A percentile compares a stretch with the other conserved stretches of the same genome.
phyloP scores from a whole-genome alignment of 768 basidiomycete genomes.

The Lactifluus rugatus region DNA sequence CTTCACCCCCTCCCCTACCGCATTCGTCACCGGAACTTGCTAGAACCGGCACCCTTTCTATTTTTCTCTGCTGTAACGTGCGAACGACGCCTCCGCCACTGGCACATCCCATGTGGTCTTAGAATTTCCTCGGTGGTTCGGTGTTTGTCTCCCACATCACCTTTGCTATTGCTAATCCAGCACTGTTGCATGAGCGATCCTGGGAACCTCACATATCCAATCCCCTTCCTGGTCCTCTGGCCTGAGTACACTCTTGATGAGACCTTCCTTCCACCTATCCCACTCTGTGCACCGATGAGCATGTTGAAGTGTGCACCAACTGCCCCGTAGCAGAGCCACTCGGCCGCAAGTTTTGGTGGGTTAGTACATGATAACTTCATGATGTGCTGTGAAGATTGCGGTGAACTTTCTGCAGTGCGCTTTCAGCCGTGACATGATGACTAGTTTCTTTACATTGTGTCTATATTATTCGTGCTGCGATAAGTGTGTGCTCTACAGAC shows the following conservation, averaged over 20 bases:
- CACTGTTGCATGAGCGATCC: background rate
- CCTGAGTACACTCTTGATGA: conserved; percentile 66
- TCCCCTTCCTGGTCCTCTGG: conserved; percentile 61
- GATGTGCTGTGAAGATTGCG: conserved; percentile 19
- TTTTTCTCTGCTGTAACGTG: conserved; percentile 46
- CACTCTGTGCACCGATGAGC: conserved; percentile 78
- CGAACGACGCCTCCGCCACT: conserved; percentile 29
- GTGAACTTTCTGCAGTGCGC: conserved; percentile 31
- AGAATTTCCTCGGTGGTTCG: conserved; percentile 17
- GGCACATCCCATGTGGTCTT: conserved; percentile 12
- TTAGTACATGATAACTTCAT: conserved; percentile 23
- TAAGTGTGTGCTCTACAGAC: too few species aligned
- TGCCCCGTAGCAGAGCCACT: conserved; percentile 70
- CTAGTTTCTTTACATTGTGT: too few species aligned
- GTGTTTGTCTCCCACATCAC: conserved; percentile 11
- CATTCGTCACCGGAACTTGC: conserved; percentile 66
- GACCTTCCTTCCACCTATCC: conserved; percentile 88
- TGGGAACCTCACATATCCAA: conserved; percentile 38
- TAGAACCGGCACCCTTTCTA: conserved; percentile 61
- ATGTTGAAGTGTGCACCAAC: conserved; percentile 57
- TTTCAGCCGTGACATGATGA: too few species aligned
- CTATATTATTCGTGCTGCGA: too few species aligned
- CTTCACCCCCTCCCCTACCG: conserved; percentile 69
- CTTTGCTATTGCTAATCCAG: conserved; percentile 1
- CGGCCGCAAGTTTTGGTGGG: conserved; percentile 40